phyloP scores from a whole-genome alignment of 768 basidiomycete genomes.

The Naganishia randhawae region DNA sequence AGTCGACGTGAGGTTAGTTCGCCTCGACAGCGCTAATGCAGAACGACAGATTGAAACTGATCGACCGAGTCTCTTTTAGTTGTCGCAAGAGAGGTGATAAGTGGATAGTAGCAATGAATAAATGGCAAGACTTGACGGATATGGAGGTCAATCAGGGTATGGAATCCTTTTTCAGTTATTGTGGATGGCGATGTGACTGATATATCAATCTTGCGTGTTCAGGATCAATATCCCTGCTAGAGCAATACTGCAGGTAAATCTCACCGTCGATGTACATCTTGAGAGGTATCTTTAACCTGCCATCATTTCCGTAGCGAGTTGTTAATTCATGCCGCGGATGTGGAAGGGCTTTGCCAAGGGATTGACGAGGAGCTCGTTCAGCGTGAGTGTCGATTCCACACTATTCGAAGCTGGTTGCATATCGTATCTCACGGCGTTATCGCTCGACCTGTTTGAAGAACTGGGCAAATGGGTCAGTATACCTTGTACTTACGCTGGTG shows the following conservation, averaged over 20 bases:
- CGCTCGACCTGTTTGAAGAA: slow-evolving; percentile 53
- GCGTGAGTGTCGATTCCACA: slow-evolving; percentile 55
- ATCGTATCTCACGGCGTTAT: neutral
- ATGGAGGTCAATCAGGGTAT: slow-evolving; percentile 82
- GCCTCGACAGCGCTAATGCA: neutral
- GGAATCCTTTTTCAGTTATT: neutral
- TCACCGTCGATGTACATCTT: neutral
- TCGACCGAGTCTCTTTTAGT: slow-evolving; percentile 53
- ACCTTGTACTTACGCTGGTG: slow-evolving; percentile 94
- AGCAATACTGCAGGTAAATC: slow-evolving; percentile 36
- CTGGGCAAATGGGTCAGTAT: slow-evolving; percentile 87
- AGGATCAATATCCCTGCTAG: slow-evolving; percentile 21
- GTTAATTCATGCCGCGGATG: slow-evolving; percentile 94
- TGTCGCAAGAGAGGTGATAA: slow-evolving; percentile 70
- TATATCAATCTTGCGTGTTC: neutral
- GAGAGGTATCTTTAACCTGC: too few species aligned
- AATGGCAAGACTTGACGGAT: slow-evolving; percentile 94
- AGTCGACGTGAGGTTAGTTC: slow-evolving; percentile 80
- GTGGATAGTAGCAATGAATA: slow-evolving; percentile 98
- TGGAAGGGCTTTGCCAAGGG: slow-evolving; percentile 93
- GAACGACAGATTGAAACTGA: neutral
- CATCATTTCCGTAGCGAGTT: slow-evolving; percentile 78
- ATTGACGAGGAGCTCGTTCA: slow-evolving; percentile 83
- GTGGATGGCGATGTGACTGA: neutral
- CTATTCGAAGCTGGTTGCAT: neutral